Conservation (phyloP, 306 rosid genomes). For the Cucurbita argyrosperma region DNA sequence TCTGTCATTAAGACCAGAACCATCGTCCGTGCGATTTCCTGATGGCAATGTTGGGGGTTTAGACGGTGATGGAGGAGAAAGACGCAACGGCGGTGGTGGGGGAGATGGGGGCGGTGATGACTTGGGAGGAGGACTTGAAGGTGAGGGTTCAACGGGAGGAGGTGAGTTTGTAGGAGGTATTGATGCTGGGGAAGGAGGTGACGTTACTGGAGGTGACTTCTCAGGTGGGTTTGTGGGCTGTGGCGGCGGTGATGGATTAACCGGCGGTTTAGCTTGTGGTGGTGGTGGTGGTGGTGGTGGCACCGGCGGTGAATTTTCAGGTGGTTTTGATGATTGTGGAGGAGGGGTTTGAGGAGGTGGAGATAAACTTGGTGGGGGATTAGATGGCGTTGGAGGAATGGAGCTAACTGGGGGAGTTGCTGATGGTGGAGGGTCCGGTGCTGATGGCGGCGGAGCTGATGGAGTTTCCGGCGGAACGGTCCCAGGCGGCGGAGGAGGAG, state of each 20-base stretch:
- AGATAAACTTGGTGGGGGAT: slow-evolving; percentile 11
- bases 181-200: slow-evolving; percentile 19
- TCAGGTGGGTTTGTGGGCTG: not conserved
- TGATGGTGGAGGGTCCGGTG: slow-evolving; percentile 25
- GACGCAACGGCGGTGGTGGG: slow-evolving; percentile 26
- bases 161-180: slow-evolving; percentile 16
- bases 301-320: slow-evolving; percentile 18
- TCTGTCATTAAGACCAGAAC: slow-evolving; percentile 10
- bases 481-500: not conserved
- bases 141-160: slow-evolving; percentile 25
- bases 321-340: slow-evolving; percentile 23
- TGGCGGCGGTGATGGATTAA: slow-evolving; percentile 19
- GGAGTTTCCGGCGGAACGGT: slow-evolving; percentile 14
- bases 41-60: slow-evolving; percentile 11
- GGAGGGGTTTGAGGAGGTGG: slow-evolving; percentile 26
- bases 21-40: not conserved
- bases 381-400: slow-evolving; percentile 13
- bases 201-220: slow-evolving; percentile 7
- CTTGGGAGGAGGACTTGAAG: slow-evolving; percentile 27
- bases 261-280: slow-evolving; percentile 20
- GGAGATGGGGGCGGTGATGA: slow-evolving; percentile 24
- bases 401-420: slow-evolving; percentile 10
- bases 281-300: slow-evolving; percentile 15
- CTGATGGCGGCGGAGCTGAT: slow-evolving; percentile 21
- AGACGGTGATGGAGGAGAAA: slow-evolving; percentile 17